Conservation (phyloP, 352 stramenopile species). For the Globisporangium cederbergense region DNA sequence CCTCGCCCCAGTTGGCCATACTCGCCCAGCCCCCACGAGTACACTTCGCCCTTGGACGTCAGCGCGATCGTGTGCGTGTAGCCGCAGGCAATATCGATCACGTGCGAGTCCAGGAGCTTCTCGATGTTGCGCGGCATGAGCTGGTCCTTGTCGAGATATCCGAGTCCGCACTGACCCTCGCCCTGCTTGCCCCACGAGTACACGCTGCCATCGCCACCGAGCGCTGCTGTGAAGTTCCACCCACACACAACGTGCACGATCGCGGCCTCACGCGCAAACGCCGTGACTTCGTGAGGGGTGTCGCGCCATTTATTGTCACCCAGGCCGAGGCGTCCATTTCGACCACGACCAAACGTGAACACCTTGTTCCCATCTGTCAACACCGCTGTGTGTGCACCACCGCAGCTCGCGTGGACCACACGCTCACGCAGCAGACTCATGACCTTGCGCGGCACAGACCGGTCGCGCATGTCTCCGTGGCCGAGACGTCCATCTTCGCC, state of each 20-base stretch:
- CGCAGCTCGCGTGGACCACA: constrained; percentile 69
- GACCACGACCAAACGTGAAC: constrained; percentile 71
- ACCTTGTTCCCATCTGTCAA: constrained; percentile 53
- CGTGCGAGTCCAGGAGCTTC: constrained; percentile 30
- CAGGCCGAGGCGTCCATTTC: constrained; percentile 70
- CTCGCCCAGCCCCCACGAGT: constrained; percentile 88
- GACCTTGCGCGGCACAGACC: constrained; percentile 68
- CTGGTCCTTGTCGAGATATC: constrained; percentile 79
- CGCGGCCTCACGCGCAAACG: constrained; percentile 32
- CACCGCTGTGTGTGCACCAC: constrained; percentile 74
- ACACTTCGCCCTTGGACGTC: constrained; percentile 72
- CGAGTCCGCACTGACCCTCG: constrained; percentile 83
- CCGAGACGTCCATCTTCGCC: constrained; percentile 76
- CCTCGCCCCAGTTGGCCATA: constrained; percentile 89
- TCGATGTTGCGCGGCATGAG: constrained; percentile 55
- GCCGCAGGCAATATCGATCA: constrained; percentile 75
- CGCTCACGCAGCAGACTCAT: constrained; percentile 70
- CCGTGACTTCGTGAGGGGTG: constrained; percentile 52
- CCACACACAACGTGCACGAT: constrained; percentile 63
- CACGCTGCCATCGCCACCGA: constrained; percentile 46
- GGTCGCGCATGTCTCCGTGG: constrained; percentile 80
- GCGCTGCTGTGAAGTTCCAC: constrained; percentile 79
- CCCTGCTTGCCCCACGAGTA: constrained; percentile 87
- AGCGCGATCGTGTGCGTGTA: constrained; percentile 88
- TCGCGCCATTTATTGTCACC: constrained; percentile 77